Evolutionary conservation across 2,329 filamentous ascomycete species (phyloP).

Genomic region (Dryadomyces sulphureus): DNA sequence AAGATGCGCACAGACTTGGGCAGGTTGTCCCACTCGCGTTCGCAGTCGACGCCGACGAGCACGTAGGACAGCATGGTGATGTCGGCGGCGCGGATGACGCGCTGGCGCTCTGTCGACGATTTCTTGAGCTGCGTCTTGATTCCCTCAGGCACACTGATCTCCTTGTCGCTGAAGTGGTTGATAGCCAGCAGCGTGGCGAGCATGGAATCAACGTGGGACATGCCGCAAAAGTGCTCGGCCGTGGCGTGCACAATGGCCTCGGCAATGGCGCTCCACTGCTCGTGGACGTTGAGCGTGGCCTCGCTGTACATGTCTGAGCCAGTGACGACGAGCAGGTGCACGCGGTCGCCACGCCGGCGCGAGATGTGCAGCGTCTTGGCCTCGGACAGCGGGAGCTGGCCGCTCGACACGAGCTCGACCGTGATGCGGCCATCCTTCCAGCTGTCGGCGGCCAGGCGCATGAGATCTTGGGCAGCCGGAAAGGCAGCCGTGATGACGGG

Average conservation of each 20-base stretch:
- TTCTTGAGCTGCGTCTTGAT: conserved; percentile 11
- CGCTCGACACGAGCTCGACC: conserved; percentile 6
- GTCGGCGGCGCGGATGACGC: conserved; percentile 7
- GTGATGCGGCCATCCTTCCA: conserved; percentile 4
- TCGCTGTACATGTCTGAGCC: background rate
- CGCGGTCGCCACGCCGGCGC: background rate
- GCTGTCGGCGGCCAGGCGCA: background rate
- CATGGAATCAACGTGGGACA: conserved; percentile 11
- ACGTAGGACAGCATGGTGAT: conserved; percentile 8
- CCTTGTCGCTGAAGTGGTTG: conserved; percentile 5
- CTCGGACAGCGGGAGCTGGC: conserved; percentile 6
- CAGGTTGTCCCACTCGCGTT: conserved; percentile 12
- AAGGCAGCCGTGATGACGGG: background rate
- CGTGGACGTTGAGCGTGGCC: conserved; percentile 5
- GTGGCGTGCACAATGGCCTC: conserved; percentile 12
- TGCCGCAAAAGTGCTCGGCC: conserved; percentile 10
- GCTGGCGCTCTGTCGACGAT: conserved; percentile 6
- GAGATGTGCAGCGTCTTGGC: conserved; percentile 6
- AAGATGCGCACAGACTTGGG: conserved; percentile 4
- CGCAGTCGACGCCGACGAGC: conserved; percentile 11
- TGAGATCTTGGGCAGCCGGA: conserved; percentile 2
- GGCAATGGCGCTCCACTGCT: conserved; percentile 11
- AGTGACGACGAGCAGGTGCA: conserved; percentile 5
- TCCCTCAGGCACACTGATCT: conserved; percentile 9
- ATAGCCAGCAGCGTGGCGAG: background rate